Evolutionary conservation across 192 early-diverging fungal species (phyloP).

Genomic region (Glomus cerebriforme): DNA sequence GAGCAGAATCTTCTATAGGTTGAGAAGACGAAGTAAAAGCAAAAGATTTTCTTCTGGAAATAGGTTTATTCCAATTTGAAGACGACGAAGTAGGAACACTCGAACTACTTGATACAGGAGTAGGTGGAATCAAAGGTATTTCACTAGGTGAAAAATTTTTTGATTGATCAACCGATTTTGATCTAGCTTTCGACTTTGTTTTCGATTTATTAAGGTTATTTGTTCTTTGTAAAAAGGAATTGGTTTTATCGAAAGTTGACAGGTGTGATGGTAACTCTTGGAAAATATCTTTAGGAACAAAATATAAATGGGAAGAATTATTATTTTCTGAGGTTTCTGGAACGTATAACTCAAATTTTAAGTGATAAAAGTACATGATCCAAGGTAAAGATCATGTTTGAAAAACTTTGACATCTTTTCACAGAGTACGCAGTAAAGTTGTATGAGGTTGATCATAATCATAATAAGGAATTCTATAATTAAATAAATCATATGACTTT

Average conservation of each 20-base stretch:
- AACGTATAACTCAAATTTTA: slow-evolving; percentile 30
- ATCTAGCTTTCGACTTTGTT: not conserved
- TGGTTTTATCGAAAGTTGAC: too few relatives aligned
- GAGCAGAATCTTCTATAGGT: not conserved
- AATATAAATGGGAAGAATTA: not conserved
- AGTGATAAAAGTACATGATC: slow-evolving; percentile 30
- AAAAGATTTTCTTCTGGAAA: not conserved
- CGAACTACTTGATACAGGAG: not conserved
- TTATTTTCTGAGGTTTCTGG: not conserved
- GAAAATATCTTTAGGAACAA: slow-evolving; percentile 27
- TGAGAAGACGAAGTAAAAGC: not conserved
- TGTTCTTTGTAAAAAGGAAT: not conserved
- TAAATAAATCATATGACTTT: too few relatives aligned
- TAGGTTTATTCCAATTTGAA: not conserved
- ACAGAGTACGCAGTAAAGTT: too few relatives aligned
- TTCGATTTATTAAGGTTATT: not conserved
- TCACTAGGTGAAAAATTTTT: not conserved
- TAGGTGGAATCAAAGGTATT: slow-evolving; percentile 17
- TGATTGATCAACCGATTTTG: not conserved
- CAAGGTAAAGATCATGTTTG: too few relatives aligned
- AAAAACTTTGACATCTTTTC: too few relatives aligned
- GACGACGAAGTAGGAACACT: not conserved
- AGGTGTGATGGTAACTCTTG: not conserved
- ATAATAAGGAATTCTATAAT: too few relatives aligned
- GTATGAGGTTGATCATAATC: too few relatives aligned